Conservation (phyloP, 768 basidiomycete genomes). For the Tulasnella calospora region DNA sequence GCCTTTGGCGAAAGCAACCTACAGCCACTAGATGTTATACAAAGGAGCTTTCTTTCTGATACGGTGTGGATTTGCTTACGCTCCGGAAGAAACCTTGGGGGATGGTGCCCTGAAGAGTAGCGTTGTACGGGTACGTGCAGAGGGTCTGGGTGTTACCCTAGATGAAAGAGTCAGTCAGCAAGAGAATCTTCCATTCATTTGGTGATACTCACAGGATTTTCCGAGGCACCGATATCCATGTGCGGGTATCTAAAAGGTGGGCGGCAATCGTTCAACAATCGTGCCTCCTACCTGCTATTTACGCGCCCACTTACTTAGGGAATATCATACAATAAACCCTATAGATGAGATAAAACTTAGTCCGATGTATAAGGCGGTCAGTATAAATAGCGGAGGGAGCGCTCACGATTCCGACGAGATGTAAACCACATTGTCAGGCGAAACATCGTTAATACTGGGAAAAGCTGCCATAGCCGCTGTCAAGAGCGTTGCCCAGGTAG, state of each 20-base stretch:
- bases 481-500: background rate
- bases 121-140: constrained; percentile 10
- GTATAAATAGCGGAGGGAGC: background rate
- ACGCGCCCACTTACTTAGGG: background rate
- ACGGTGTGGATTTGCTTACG: background rate
- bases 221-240: constrained; percentile 12
- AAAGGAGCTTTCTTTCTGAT: background rate
- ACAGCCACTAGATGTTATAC: background rate
- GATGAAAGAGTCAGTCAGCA: background rate
- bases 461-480: background rate
- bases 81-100: constrained; percentile 1
- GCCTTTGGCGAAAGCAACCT: background rate
- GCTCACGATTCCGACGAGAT: constrained; percentile 10
- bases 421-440: constrained; percentile 18
- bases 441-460: background rate
- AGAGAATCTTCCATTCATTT: background rate
- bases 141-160: constrained; percentile 14
- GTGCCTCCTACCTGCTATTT: background rate
- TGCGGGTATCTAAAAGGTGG: background rate
- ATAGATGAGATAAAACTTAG: background rate
- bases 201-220: background rate
- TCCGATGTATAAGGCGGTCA: background rate
- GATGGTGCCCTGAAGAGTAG: constrained; percentile 10
- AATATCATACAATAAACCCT: constrained; percentile 24
- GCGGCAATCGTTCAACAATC: background rate